phyloP scores from a whole-genome alignment of 805 yeast genomes.

The Maudiozyma pseudohumilis region DNA sequence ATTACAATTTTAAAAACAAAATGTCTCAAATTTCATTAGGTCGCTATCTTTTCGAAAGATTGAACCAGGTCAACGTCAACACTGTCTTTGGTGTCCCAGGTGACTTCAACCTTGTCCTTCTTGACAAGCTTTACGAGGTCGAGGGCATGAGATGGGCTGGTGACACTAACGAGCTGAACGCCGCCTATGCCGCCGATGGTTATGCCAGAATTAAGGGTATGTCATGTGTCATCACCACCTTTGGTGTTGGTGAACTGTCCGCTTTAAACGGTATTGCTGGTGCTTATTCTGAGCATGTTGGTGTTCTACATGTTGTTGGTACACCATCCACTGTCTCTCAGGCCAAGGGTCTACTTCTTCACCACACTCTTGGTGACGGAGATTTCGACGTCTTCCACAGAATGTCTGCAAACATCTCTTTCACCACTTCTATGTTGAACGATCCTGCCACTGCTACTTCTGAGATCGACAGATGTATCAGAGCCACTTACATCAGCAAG shows the following conservation, averaged over 20 bases:
- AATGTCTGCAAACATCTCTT: too few species aligned
- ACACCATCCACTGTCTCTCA: constrained; percentile 67
- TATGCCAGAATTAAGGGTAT: constrained; percentile 68
- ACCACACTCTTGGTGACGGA: too few species aligned
- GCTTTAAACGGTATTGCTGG: constrained; percentile 82
- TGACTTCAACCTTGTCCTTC: too few species aligned
- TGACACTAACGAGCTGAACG: constrained; percentile 73
- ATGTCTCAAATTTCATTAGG: constrained; percentile 44
- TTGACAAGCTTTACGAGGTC: constrained; percentile 54
- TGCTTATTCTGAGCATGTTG: constrained; percentile 78
- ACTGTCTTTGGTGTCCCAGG: constrained; percentile 69
- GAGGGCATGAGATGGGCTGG: constrained; percentile 71
- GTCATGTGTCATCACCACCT: constrained; percentile 58
- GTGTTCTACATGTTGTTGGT: constrained; percentile 72
- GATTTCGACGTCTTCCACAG: too few species aligned
- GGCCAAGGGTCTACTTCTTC: too few species aligned
- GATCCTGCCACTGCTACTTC: constrained; percentile 54
- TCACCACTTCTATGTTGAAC: constrained; percentile 50
- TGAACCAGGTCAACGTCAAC: constrained; percentile 48
- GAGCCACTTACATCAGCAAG: constrained; percentile 56
- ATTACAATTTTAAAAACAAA: too few species aligned
- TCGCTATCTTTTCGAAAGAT: constrained; percentile 56
- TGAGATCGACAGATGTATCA: constrained; percentile 60
- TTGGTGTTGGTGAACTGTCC: too few species aligned
- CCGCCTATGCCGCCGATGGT: too few species aligned